A percentile compares a stretch with the other conserved stretches of the same genome.
phyloP scores from a whole-genome alignment of 2,329 filamentous ascomycete genomes.

The Sarocladium brachiariae region DNA sequence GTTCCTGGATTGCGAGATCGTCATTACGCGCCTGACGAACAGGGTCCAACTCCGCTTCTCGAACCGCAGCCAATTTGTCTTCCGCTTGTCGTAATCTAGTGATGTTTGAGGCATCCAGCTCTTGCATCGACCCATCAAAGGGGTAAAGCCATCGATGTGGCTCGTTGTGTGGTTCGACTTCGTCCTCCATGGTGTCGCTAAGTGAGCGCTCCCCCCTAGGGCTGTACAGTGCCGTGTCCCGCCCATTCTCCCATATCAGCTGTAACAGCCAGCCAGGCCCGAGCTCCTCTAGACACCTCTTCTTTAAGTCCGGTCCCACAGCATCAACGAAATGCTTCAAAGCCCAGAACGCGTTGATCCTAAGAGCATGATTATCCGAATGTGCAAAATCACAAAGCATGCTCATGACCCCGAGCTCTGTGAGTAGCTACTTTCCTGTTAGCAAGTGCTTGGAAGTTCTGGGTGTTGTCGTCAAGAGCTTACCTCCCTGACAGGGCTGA shows the following conservation, averaged over 20 bases:
- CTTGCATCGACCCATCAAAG: slow-evolving; percentile 23
- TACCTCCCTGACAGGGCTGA: slow-evolving; percentile 86
- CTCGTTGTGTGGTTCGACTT: slow-evolving; percentile 51
- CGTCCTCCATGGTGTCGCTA: slow-evolving; percentile 45
- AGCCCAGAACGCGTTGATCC: slow-evolving; percentile 85
- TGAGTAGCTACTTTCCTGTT: slow-evolving; percentile 50
- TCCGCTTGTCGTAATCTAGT: slow-evolving; percentile 42
- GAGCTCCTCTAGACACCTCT: slow-evolving; percentile 69
- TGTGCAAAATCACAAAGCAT: slow-evolving; percentile 79
- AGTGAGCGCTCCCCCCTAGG: slow-evolving; percentile 22
- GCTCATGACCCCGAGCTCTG: slow-evolving; percentile 66
- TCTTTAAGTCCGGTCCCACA: slow-evolving; percentile 65
- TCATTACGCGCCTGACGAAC: slow-evolving; percentile 64
- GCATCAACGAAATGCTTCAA: slow-evolving; percentile 82
- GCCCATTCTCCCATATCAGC: slow-evolving; percentile 60
- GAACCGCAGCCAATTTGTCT: slow-evolving; percentile 41
- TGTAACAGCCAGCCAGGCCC: slow-evolving; percentile 74
- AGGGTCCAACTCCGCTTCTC: slow-evolving; percentile 63
- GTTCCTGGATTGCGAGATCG: slow-evolving; percentile 81
- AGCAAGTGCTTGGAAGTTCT: neutral
- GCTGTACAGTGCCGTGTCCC: slow-evolving; percentile 42
- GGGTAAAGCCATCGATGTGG: slow-evolving; percentile 30
- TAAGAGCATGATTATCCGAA: slow-evolving; percentile 69
- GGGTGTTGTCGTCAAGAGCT: slow-evolving; percentile 25
- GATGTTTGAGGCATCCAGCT: slow-evolving; percentile 30